Evolutionary conservation across 495 filamentous ascomycete species (phyloP), one percentile per base, ranked within the genome.

Genomic region (Penicillium paxilli): DNA sequence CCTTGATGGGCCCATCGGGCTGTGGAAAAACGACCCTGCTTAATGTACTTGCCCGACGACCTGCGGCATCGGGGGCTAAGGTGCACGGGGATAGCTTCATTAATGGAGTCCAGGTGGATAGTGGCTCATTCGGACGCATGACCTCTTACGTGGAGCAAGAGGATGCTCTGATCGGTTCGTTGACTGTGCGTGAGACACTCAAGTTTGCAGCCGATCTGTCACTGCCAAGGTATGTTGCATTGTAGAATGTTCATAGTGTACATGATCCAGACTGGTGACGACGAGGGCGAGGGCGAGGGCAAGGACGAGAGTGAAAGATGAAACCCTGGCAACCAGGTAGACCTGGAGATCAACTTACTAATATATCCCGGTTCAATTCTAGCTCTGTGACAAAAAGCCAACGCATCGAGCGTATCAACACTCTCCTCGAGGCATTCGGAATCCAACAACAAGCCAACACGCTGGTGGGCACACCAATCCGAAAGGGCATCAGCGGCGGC

Each of bases 71-170:
- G 0, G 71, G 68, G 1, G 81, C 77, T 6, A 79, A 71, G 24
- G 70, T 81, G 11, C 59, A 74, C 20, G 79, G 80, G 20, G 57
- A 74, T 1, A 69, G 80, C 45, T 76, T 77, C 44, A 70, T 91
- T 54, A 89, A 91, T 63, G 86, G 85, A 30, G 58, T 51, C 0
- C 61, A 63, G 20, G 52, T 69, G 12, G 72, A 64, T 19, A 59
- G 54, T 9, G 47, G 51, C 4, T 53, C 66, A 0, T 77, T 73
- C 42, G 61, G 56, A n/a, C 70, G 76, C 20, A 72, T 89, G 47
- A 83, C 75, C 42, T 81, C 83, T 17, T 92, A 89, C 62, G 90
- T 95, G 11, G 90, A 95, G 78, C 90, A 93, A 69, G 88, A 92
- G 50, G 90, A 95, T 75, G 82, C 87, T 3, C 73, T 95, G 5